phyloP scores from a whole-genome alignment of 768 basidiomycete species.

The Mycena crocata region DNA sequence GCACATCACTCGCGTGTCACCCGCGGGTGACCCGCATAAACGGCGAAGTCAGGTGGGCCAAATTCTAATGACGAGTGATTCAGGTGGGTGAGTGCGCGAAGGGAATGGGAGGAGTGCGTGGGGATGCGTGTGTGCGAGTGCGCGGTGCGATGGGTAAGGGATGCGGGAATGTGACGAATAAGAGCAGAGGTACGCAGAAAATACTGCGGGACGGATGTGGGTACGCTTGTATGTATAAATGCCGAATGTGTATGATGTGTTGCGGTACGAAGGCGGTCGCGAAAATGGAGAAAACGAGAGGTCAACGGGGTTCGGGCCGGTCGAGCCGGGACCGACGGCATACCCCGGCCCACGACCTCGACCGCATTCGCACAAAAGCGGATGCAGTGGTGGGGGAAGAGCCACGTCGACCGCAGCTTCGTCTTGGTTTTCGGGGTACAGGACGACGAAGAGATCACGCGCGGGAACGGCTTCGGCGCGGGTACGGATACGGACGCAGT shows the following conservation, averaged over 20 bases:
- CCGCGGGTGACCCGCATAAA: no score
- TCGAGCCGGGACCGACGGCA: no score
- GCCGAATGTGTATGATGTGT: neutral
- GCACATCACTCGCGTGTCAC: no score
- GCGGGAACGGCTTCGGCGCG: neutral
- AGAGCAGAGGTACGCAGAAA: neutral
- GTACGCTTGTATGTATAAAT: neutral
- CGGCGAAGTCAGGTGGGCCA: neutral
- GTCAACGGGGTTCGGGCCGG: no score
- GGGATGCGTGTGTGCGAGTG: neutral
- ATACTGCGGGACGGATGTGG: neutral
- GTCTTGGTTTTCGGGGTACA: no score
- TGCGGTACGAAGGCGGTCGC: neutral
- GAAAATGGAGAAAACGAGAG: no score
- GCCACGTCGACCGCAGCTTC: no score
- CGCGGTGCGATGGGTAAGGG: neutral
- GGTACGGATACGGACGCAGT: neutral
- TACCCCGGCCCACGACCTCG: no score
- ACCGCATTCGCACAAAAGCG: constrained; percentile 18
- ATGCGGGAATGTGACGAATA: neutral
- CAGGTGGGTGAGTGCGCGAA: neutral
- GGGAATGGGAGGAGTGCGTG: neutral
- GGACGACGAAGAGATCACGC: no score
- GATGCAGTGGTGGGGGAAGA: neutral
- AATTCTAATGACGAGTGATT: no score